Evolutionary conservation across 345 rosid genomes (phyloP).

Genomic region (Excoecaria agallocha): DNA sequence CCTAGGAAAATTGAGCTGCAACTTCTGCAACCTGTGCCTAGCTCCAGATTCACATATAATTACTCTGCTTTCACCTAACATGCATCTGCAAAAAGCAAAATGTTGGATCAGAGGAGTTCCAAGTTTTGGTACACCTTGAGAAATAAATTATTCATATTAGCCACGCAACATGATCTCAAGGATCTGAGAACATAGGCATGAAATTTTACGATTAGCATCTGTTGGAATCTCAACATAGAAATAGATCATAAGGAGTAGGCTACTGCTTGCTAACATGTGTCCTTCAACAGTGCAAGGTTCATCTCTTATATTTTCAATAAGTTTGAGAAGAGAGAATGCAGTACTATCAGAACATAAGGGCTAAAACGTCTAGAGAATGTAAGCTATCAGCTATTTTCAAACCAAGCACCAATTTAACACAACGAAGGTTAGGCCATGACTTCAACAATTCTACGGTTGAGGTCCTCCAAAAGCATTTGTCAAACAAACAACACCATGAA

Average conservation of each 20-base stretch:
- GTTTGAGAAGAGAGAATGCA: background rate
- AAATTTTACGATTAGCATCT: background rate
- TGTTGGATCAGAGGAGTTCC: background rate
- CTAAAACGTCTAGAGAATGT: too few species aligned
- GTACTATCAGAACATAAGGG: background rate
- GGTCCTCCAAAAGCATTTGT: background rate
- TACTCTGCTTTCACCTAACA: constrained; percentile 88
- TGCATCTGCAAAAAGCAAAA: constrained; percentile 51
- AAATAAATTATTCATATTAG: background rate
- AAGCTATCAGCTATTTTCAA: background rate
- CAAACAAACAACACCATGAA: background rate
- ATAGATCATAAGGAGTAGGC: background rate
- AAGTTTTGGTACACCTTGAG: background rate
- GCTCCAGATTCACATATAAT: constrained; percentile 80
- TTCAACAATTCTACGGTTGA: background rate
- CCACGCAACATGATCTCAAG: background rate
- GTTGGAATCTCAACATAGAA: too few species aligned
- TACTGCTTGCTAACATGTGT: background rate
- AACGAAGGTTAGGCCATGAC: background rate
- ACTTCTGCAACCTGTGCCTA: constrained; percentile 77
- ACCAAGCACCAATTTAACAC: background rate
- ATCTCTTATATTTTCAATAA: too few species aligned
- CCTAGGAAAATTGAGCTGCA: constrained; percentile 97
- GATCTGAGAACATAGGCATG: background rate
- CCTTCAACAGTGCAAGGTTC: background rate